These are phyloP conservation scores for Annona cherimola DNA, from an alignment of 164 flowering plant species.

Conservation along the genomic window DNA sequence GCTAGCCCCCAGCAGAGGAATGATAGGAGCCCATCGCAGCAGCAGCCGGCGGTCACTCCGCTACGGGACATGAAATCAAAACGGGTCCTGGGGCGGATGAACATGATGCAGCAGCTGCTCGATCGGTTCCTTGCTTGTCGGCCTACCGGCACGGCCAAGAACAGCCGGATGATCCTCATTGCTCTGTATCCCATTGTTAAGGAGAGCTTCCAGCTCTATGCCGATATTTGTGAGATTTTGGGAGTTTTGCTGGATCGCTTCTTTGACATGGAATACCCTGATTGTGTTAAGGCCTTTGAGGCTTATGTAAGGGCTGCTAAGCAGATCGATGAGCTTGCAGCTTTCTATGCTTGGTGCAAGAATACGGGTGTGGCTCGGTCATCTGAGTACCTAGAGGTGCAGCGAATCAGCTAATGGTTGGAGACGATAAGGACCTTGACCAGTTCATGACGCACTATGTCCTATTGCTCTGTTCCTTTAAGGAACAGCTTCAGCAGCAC, in stretches of 20 bases:
- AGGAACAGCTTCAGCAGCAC: no score
- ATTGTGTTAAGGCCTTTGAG: slow-evolving; percentile 53
- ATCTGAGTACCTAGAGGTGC: slow-evolving; percentile 58
- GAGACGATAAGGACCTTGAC: no score
- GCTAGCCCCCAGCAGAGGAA: background rate
- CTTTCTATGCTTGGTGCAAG: slow-evolving; percentile 65
- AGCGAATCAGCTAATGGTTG: no score
- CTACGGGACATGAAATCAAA: slow-evolving; percentile 58
- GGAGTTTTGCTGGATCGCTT: slow-evolving; percentile 46
- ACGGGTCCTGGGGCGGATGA: slow-evolving; percentile 41
- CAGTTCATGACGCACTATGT: no score
- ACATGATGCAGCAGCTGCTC: slow-evolving; percentile 42
- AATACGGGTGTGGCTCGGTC: slow-evolving; percentile 58
- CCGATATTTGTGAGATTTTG: slow-evolving; percentile 48
- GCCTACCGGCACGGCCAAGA: slow-evolving; percentile 50
- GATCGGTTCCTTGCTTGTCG: slow-evolving; percentile 50
- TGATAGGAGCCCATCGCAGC: slow-evolving; percentile 39
- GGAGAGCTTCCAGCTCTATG: slow-evolving; percentile 68
- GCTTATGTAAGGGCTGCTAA: slow-evolving; percentile 50
- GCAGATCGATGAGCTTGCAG: slow-evolving; percentile 68
- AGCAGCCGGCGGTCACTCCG: no score
- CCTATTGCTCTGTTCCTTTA: no score
- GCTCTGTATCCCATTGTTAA: slow-evolving; percentile 51
- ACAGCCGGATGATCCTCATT: slow-evolving; percentile 44
- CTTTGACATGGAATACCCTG: slow-evolving; percentile 53